Percentiles rank a stretch among this genome's conserved stretches.
These are phyloP conservation scores for Gracilaria vermiculophylla DNA, from an alignment of 23 red algal species.

Conservation along the genomic window DNA sequence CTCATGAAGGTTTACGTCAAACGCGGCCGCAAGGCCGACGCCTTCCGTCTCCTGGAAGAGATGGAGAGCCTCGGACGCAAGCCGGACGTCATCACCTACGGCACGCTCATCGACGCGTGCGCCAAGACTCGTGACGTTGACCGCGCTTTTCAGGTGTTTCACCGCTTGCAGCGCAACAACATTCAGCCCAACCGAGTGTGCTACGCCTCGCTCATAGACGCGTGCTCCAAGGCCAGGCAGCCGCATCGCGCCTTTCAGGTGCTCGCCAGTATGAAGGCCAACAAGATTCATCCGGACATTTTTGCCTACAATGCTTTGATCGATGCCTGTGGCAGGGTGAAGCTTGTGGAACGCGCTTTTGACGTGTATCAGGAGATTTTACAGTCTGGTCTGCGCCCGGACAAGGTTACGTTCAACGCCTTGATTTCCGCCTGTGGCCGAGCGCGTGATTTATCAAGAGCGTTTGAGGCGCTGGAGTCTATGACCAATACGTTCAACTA, in stretches of 20 bases:
- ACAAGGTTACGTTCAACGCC: conserved; percentile 96
- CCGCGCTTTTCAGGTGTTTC: conserved; percentile 81
- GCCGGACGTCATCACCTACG: conserved; percentile 97
- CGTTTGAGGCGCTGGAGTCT: conserved; percentile 65
- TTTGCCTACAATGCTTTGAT: conserved; percentile 91
- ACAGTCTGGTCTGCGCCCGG: conserved; percentile 47
- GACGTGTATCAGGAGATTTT: conserved; percentile 78
- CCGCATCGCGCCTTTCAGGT: conserved; percentile 78
- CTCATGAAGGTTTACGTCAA: conserved; percentile 92
- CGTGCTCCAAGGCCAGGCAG: conserved; percentile 74
- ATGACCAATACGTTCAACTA: conserved; percentile 66
- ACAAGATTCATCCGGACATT: conserved; percentile 68
- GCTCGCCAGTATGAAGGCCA: conserved; percentile 70
- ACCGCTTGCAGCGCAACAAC: conserved; percentile 49
- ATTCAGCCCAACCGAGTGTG: conserved; percentile 89
- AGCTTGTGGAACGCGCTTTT: conserved; percentile 67
- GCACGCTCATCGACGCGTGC: conserved; percentile 96
- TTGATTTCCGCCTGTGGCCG: conserved; percentile 85
- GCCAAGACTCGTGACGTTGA: conserved; percentile 84
- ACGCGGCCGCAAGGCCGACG: conserved; percentile 59
- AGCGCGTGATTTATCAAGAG: conserved; percentile 63
- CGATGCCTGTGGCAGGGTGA: conserved; percentile 78
- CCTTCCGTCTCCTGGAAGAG: conserved; percentile 73
- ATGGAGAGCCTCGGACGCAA: conserved; percentile 66
- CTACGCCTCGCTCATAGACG: conserved; percentile 92